Percentiles rank a stretch among this genome's conserved stretches.
These are phyloP conservation scores for Lactarius sanguifluus DNA, from an alignment of 768 basidiomycete genomes.

Conservation along the genomic window DNA sequence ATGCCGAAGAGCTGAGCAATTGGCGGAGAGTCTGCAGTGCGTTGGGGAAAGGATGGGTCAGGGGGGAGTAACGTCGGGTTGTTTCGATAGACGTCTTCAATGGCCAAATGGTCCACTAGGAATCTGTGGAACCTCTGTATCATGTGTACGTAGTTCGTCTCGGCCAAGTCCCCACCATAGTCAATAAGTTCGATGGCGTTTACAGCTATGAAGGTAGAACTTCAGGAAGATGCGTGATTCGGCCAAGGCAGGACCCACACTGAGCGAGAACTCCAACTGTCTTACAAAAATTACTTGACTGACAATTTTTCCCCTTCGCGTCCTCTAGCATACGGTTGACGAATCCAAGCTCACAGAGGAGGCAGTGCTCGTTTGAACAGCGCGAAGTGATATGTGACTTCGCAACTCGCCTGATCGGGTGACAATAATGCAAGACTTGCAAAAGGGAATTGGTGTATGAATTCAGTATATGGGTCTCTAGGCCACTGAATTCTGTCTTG, in stretches of 20 bases:
- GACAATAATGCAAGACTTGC: slow-evolving; percentile 85
- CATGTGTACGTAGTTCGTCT: slow-evolving; percentile 78
- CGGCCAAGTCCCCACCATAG: slow-evolving; percentile 72
- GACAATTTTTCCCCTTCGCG: slow-evolving; percentile 90
- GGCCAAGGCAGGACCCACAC: slow-evolving; percentile 46
- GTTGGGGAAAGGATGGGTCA: slow-evolving; percentile 30
- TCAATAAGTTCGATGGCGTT: slow-evolving; percentile 90
- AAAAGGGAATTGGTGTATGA: slow-evolving; percentile 93
- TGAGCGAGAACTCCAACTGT: slow-evolving; percentile 88
- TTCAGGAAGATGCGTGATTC: not conserved
- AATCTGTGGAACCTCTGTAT: slow-evolving; percentile 97
- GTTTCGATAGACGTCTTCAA: slow-evolving; percentile 62
- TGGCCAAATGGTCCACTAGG: slow-evolving; percentile 78
- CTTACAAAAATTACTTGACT: slow-evolving; percentile 96
- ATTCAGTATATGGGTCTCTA: slow-evolving; percentile 96
- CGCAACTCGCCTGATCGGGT: slow-evolving; percentile 76
- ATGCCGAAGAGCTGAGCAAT: slow-evolving; percentile 86
- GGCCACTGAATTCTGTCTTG: slow-evolving; percentile 82
- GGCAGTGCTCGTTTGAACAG: slow-evolving; percentile 88
- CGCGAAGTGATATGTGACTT: slow-evolving; percentile 90
- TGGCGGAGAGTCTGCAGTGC: slow-evolving; percentile 49
- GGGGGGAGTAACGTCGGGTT: slow-evolving; percentile 53
- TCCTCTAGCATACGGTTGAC: slow-evolving; percentile 95
- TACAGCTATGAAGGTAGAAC: slow-evolving; percentile 45
- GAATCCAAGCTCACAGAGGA: slow-evolving; percentile 94